phyloP scores from a whole-genome alignment of 768 basidiomycete genomes.

The Tulasnella sp. region DNA sequence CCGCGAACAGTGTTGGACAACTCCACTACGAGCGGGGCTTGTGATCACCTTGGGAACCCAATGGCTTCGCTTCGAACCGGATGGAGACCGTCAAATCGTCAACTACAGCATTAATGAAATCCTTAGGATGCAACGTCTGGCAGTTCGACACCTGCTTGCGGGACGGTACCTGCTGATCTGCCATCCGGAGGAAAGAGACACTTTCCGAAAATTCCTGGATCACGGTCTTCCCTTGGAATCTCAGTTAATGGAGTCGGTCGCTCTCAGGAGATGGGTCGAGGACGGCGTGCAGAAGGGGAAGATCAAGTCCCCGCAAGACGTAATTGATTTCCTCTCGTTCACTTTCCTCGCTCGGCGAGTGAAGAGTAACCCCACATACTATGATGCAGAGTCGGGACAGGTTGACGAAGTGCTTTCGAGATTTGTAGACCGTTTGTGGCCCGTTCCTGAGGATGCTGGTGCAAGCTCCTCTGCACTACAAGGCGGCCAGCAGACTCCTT shows the following conservation, averaged over 20 bases:
- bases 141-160: constrained; percentile 44
- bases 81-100: constrained; percentile 47
- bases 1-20: constrained; percentile 73
- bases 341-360: constrained; percentile 68
- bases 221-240: constrained; percentile 91
- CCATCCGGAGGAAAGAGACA: constrained; percentile 73
- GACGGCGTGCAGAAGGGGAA: constrained; percentile 22
- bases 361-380: constrained; percentile 73
- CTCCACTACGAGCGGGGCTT: constrained; percentile 70
- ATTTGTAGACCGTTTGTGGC: constrained; percentile 44
- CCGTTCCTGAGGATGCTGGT: neutral
- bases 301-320: constrained; percentile 47
- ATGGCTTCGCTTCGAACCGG: constrained; percentile 31
- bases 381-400: constrained; percentile 41
- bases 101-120: constrained; percentile 78
- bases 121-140: constrained; percentile 84
- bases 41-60: constrained; percentile 93
- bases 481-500: neutral
- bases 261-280: constrained; percentile 8
- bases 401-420: constrained; percentile 52
- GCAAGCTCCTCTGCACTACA: neutral
- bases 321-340: constrained; percentile 66
- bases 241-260: constrained; percentile 38
- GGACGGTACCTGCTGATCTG: constrained; percentile 76
- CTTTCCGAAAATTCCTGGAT: constrained; percentile 70